Conservation (phyloP, 2,329 filamentous ascomycete genomes). For the Colletotrichum navitas region DNA sequence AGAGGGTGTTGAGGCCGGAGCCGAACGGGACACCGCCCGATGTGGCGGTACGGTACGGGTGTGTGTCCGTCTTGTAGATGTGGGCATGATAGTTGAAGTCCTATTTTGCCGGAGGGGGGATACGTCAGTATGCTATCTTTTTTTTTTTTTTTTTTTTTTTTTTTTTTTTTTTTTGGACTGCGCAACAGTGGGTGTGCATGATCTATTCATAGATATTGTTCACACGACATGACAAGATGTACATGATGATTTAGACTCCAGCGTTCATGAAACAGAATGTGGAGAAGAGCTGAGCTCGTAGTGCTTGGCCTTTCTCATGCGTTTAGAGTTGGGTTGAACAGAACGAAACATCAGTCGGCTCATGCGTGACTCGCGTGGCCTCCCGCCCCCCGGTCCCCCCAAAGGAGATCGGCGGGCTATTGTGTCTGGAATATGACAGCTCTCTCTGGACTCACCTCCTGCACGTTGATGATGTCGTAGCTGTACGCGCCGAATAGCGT, state of each 20-base stretch:
- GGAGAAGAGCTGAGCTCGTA: background rate
- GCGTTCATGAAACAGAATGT: constrained; percentile 16
- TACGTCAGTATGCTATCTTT: background rate
- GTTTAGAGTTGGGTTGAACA: background rate
- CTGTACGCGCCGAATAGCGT: constrained; percentile 66
- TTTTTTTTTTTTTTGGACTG: no score
- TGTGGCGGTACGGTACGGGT: constrained; percentile 72
- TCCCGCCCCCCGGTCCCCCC: background rate
- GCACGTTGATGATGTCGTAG: constrained; percentile 74
- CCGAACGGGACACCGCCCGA: constrained; percentile 75
- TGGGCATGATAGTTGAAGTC: constrained; percentile 70
- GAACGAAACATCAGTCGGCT: constrained; percentile 26
- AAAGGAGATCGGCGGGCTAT: background rate
- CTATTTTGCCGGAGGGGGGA: background rate
- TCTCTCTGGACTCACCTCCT: constrained; percentile 61
- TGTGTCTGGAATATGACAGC: background rate
- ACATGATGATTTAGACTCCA: background rate
- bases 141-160: no score
- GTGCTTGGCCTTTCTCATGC: constrained; percentile 14
- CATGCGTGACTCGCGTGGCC: background rate
- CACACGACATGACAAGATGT: background rate
- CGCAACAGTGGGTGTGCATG: background rate
- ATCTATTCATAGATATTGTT: background rate
- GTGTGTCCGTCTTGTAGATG: constrained; percentile 71
- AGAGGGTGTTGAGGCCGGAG: constrained; percentile 73